Evolutionary conservation across 305 asterid species (phyloP), one percentile per base, ranked within the genome.

Genomic region (Solanum aculeatissimum): DNA sequence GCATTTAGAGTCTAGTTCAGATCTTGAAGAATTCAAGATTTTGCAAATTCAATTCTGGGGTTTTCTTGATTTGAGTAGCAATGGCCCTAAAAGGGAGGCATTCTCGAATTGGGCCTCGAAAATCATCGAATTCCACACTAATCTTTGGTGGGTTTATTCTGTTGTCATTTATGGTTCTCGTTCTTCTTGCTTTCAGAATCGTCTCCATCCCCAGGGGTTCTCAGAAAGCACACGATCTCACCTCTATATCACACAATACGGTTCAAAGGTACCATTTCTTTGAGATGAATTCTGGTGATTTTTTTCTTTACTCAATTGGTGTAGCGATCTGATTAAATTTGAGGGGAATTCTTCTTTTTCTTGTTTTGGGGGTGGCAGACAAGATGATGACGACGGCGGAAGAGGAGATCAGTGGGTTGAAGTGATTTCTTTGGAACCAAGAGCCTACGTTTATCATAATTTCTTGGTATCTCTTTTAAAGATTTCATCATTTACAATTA

Each of bases 371-470:
- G 47, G 81, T 85, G 83, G 40, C 42, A 89, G 91, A 83, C 90
- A 92, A 71, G 91, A 81, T 83, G 93, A 86, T 75, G 96, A 85
- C 53, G 94, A 88, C 9, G 97, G 88, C 72, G 88, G 82, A 42
- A 92, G 86, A 88, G 71, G 80, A 85, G 97, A 94, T 90, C 97
- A 90, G 83, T 97, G 98, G 99, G 94, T 89, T 83, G 98, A 96
- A 90, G 88, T 93, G 85, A 87, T 96, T 82, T 95, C 98, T 49
- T 92, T 94, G 98, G 99, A 96, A 89, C 99, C 99, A 29, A 92
- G 99, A 87, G 99, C 98, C 86, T 88, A 80, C 82, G 27, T 96
- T 86, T 93, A 88, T 87, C 99, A 94, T 71, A 90, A 93, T 78
- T 94, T 95, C 86, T 84, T 95, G 98, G 98, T 95, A 87, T 83